Percentiles rank a stretch among this genome's conserved stretches.
Conservation (phyloP, 345 rosid species). For the Reutealis trisperma region DNA sequence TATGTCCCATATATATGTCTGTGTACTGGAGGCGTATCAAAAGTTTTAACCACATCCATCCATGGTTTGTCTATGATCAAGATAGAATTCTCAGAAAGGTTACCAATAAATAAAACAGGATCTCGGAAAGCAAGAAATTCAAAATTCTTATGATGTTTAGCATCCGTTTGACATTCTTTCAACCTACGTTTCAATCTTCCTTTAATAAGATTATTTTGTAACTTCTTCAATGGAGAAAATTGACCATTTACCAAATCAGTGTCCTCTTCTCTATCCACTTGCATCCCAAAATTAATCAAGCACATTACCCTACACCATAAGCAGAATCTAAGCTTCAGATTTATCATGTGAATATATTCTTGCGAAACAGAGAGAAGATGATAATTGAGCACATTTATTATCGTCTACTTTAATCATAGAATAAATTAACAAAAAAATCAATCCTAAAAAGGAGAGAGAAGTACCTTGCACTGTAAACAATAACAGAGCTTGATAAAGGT, state of each 20-base stretch:
- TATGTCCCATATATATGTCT: conserved; percentile 89
- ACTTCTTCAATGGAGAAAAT: conserved; percentile 44
- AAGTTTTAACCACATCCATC: conserved; percentile 74
- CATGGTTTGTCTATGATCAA: conserved; percentile 90
- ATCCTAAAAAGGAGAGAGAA: conserved; percentile 4
- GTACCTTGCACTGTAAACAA: conserved; percentile 89
- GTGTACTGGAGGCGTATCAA: conserved; percentile 81
- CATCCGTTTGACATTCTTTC: conserved; percentile 47
- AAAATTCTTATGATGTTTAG: conserved; percentile 60
- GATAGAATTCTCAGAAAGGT: conserved; percentile 69
- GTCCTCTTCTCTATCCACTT: conserved; percentile 46
- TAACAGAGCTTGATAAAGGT: conserved; percentile 51
- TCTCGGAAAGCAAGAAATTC: conserved; percentile 75
- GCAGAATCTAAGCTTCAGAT: background rate
- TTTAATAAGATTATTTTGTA: conserved; percentile 41
- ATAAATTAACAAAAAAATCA: background rate
- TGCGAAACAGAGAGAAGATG: background rate
- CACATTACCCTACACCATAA: conserved; percentile 78
- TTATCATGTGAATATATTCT: background rate
- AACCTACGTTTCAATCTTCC: conserved; percentile 53
- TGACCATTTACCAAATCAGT: conserved; percentile 43
- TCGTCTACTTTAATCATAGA: background rate
- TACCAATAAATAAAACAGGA: conserved; percentile 84
- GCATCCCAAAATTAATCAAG: conserved; percentile 69
- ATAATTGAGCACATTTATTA: background rate